Conservation (phyloP, 768 basidiomycete genomes). For the Rhodocollybia butyracea region DNA sequence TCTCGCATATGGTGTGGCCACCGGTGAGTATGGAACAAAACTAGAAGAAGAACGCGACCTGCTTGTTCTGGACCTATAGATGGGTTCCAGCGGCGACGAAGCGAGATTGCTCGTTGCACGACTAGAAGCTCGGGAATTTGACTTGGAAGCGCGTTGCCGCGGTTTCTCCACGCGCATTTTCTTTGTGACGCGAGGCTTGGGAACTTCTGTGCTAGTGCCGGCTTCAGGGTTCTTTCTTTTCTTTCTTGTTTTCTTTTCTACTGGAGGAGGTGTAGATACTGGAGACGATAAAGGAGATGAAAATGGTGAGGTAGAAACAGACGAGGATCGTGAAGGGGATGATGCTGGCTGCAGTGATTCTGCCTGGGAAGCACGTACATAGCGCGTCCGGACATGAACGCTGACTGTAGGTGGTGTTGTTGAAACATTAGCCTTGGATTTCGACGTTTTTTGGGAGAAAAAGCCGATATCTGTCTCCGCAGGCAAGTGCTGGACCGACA, state of each 20-base stretch:
- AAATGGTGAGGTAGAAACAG: constrained; percentile 1
- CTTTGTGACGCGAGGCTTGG: background rate
- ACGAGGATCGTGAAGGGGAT: constrained; percentile 2
- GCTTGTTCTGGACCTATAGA: constrained; percentile 50
- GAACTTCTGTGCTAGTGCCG: background rate
- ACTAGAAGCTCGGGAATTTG: constrained; percentile 36
- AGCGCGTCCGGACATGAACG: background rate
- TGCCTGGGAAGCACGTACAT: background rate
- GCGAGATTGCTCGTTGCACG: constrained; percentile 35
- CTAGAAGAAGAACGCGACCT: constrained; percentile 66
- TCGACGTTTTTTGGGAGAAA: constrained; percentile 3
- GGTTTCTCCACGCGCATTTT: constrained; percentile 12
- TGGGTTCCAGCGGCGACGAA: constrained; percentile 50
- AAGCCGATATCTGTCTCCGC: constrained; percentile 9
- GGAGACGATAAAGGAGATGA: constrained; percentile 7
- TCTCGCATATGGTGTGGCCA: constrained; percentile 38
- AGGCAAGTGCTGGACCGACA: background rate
- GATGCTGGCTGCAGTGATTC: background rate
- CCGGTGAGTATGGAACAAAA: constrained; percentile 30
- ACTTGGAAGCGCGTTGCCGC: constrained; percentile 31
- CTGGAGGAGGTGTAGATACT: background rate
- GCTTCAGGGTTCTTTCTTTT: constrained; percentile 7
- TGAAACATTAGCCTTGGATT: background rate
- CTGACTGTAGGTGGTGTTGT: background rate
- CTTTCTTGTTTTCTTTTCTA: background rate